Base-by-base conservation (phyloP, 2,329 filamentous ascomycete genomes). In the Aspergillus neoniger region DNA sequence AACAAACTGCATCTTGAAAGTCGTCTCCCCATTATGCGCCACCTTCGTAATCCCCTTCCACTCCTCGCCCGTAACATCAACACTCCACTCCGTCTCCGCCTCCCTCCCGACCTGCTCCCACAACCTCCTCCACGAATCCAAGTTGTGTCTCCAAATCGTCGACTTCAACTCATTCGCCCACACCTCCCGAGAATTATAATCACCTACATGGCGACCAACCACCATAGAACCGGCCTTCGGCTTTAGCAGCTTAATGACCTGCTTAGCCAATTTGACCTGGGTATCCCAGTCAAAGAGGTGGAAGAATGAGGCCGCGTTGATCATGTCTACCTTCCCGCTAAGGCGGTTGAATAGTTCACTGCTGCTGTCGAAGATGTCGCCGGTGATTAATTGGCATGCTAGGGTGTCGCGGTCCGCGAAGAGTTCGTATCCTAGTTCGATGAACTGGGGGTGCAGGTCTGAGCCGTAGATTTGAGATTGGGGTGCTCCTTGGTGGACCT, bases 291-390 rank as follows among this genome's bases (percentile, higher is more conserved):
- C 32, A 19, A 56, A 63, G 4, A 61, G 39, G 36, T 63, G 61
- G 36, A 63, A 52, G 23, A 61, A 63, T 19, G 48, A 61, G 3
- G 55, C 55, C 5, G 59, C 50, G n/a, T 63, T 61, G 32, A 63
- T 43, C 3, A 63, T 43, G 7, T 43, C 47, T 5, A 59, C 7
- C 1, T 47, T 32, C 2, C 36, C 48, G 0, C 4, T 8, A 0
- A 60, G 15, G 0, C 39, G 17, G 2, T 10, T 4, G n/a, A 58
- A 1, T 0, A 58, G 12, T 1, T 12, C 30, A 5, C 32, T 36
- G 2, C 15, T 25, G 19, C 49, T 17, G 8, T 56, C 39, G 25
- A 63, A 57, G 17, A 62, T 62, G n/a, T 63, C 59, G 3, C 55
- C 41, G 12, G 28, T 36, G 15, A 63, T 17, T 17, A 62, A 59